These are phyloP conservation scores for Citrullus mucosospermus DNA, from an alignment of 306 rosid genomes.

Conservation along the genomic window DNA sequence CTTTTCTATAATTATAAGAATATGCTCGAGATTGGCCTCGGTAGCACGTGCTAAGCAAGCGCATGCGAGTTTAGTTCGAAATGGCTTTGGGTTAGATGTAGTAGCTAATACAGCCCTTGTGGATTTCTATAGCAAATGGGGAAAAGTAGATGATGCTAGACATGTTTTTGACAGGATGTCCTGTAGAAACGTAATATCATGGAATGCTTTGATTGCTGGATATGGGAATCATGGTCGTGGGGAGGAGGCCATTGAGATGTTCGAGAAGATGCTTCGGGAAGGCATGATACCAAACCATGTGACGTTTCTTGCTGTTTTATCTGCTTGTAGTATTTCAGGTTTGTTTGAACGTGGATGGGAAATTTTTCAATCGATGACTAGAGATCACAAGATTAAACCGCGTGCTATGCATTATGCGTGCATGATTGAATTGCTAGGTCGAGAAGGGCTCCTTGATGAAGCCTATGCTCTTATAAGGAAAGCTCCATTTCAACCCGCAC, in stretches of 20 bases:
- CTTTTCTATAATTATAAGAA: constrained; percentile 58
- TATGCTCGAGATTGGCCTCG: constrained; percentile 78
- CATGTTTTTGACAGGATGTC: constrained; percentile 67
- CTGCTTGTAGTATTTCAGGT: constrained; percentile 79
- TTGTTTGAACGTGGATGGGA: constrained; percentile 70
- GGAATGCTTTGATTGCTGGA: constrained; percentile 88
- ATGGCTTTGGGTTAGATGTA: constrained; percentile 54
- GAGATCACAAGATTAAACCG: constrained; percentile 59
- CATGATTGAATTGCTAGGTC: constrained; percentile 78
- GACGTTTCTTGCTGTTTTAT: constrained; percentile 71
- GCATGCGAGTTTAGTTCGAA: constrained; percentile 76
- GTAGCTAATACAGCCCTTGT: constrained; percentile 76
- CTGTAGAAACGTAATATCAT: constrained; percentile 51
- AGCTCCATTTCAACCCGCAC: constrained; percentile 63
- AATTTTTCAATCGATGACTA: constrained; percentile 51
- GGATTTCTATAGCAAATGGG: constrained; percentile 94
- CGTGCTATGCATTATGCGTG: constrained; percentile 97
- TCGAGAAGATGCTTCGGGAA: constrained; percentile 61
- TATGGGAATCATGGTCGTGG: constrained; percentile 79
- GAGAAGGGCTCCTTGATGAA: constrained; percentile 63
- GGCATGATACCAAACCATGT: constrained; percentile 66
- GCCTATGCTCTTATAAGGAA: constrained; percentile 46
- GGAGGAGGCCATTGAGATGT: constrained; percentile 56
- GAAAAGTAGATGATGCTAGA: constrained; percentile 64
- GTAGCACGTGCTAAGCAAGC: constrained; percentile 69